These are phyloP conservation scores for Mrakia gelida DNA, from an alignment of 768 basidiomycete species.

Conservation along the genomic window DNA sequence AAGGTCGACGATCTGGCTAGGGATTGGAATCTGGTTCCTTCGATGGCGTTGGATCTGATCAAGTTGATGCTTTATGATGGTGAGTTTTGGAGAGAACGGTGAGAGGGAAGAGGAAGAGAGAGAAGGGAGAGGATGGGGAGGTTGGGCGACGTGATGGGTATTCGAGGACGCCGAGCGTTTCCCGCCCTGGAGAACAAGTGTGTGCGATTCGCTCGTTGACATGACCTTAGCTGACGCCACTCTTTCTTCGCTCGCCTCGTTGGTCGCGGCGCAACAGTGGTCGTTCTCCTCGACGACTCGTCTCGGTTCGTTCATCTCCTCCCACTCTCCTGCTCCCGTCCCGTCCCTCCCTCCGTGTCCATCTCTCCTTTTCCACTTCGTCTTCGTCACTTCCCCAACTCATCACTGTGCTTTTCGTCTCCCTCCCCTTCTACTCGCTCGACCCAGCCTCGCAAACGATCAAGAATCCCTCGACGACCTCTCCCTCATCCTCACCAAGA, in stretches of 20 bases:
- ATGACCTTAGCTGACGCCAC: too few species aligned
- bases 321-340: too few species aligned
- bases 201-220: neutral
- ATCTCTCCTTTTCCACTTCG: too few species aligned
- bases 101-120: too few species aligned
- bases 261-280: neutral
- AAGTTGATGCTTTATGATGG: neutral
- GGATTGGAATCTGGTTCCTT: neutral
- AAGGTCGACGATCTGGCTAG: neutral
- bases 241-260: neutral
- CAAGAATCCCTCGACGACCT: neutral
- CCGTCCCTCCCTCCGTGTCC: too few species aligned
- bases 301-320: neutral
- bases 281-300: constrained; percentile 2
- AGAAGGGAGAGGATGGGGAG: too few species aligned
- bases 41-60: neutral
- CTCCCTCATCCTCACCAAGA: neutral
- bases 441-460: neutral
- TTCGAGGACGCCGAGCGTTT: too few species aligned
- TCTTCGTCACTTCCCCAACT: too few species aligned
- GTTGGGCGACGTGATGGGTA: too few species aligned
- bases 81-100: neutral
- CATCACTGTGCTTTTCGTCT: neutral
- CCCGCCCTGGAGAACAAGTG: neutral
- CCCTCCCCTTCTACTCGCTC: neutral